Percentiles rank a stretch among this genome's conserved stretches.
Conservation (phyloP, 306 rosid species). For the Prosopis cineraria region DNA sequence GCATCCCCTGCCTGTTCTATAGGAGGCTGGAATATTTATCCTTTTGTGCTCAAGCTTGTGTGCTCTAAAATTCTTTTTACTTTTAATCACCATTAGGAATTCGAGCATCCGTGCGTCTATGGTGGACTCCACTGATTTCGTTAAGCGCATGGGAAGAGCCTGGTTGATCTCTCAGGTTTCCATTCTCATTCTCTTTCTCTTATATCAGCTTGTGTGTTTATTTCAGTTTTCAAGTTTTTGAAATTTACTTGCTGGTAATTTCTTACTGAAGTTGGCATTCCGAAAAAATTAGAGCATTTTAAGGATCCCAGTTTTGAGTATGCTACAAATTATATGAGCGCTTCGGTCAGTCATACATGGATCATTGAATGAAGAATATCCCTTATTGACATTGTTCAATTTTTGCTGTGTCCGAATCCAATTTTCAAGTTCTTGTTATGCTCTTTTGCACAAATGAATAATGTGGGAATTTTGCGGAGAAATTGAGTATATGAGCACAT, state of each 20-base stretch:
- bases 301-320: not conserved
- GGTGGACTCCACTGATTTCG: constrained; percentile 78
- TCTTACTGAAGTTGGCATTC: not conserved
- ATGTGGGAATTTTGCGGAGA: not conserved
- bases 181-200: not conserved
- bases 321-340: not conserved
- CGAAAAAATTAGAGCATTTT: not conserved
- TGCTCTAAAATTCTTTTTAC: too few species aligned
- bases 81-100: constrained; percentile 38
- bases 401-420: not conserved
- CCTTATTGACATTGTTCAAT: not conserved
- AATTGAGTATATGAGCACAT: not conserved
- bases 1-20: too few species aligned
- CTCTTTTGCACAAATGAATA: not conserved
- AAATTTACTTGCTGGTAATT: not conserved
- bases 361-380: not conserved
- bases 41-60: too few species aligned
- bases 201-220: not conserved
- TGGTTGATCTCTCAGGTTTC: constrained; percentile 92
- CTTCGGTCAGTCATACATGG: not conserved
- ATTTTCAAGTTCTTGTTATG: not conserved
- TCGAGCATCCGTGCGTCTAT: constrained; percentile 61
- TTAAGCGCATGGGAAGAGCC: constrained; percentile 74
- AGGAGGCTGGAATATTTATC: too few species aligned
- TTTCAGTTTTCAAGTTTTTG: not conserved